phyloP scores from a whole-genome alignment of 345 rosid species.

The Populus ilicifolia region DNA sequence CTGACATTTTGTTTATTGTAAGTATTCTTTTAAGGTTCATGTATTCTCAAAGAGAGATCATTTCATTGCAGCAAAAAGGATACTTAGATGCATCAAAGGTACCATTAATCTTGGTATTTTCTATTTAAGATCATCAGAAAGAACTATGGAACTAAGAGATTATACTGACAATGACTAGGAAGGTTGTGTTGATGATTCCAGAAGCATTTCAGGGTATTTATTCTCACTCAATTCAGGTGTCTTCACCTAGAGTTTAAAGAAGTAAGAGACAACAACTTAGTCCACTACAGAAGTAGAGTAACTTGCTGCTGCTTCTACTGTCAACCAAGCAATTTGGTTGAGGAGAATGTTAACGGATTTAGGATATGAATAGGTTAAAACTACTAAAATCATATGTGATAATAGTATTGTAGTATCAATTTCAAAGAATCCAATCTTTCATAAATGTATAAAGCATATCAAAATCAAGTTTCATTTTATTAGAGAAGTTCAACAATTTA shows the following conservation, averaged over 20 bases:
- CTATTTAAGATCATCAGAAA: not conserved
- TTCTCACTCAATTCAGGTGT: not conserved
- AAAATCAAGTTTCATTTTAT: not conserved
- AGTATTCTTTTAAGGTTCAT: too few relatives aligned
- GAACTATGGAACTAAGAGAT: not conserved
- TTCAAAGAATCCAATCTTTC: not conserved
- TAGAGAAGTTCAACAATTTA: not conserved
- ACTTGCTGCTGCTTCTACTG: fast-evolving
- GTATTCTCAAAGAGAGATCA: too few relatives aligned
- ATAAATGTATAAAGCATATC: not conserved
- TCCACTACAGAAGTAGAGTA: not conserved
- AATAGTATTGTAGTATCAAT: not conserved
- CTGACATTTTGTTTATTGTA: too few relatives aligned
- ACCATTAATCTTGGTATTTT: not conserved
- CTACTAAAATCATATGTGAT: not conserved
- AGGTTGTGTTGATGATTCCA: not conserved
- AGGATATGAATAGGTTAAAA: not conserved
- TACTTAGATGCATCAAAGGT: too few relatives aligned
- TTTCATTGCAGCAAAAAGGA: too few relatives aligned
- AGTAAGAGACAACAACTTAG: not conserved
- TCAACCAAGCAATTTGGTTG: not conserved
- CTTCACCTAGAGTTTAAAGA: not conserved
- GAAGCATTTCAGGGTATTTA: not conserved
- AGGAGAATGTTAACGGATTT: not conserved
- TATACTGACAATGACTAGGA: not conserved